phyloP scores from a whole-genome alignment of 306 rosid species.

The Crotalaria pallida region DNA sequence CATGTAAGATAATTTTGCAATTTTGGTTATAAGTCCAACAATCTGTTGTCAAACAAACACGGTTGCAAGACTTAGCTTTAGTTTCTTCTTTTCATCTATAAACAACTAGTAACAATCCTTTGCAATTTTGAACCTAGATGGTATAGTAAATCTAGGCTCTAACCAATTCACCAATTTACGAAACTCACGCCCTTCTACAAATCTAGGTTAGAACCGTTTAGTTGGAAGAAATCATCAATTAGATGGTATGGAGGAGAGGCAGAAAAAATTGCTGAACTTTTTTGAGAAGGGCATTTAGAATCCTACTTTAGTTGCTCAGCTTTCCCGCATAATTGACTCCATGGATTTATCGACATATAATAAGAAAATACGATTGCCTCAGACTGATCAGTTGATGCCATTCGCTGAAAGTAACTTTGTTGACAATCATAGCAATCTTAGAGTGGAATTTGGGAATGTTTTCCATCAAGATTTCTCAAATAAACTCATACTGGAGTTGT shows the following conservation, averaged over 20 bases:
- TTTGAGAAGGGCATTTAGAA: constrained; percentile 66
- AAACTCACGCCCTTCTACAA: too few species aligned
- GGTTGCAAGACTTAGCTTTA: too few species aligned
- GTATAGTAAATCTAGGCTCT: too few species aligned
- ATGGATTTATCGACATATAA: constrained; percentile 72
- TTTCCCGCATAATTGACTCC: constrained; percentile 65
- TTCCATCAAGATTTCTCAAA: constrained; percentile 77
- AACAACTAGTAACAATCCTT: too few species aligned
- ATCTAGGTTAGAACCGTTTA: too few species aligned
- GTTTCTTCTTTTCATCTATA: too few species aligned
- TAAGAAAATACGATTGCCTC: constrained; percentile 88
- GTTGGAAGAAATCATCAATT: constrained; percentile 53
- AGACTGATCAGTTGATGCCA: constrained; percentile 44
- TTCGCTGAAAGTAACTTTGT: constrained; percentile 47
- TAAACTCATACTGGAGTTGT: constrained; percentile 75
- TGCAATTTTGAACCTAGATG: too few species aligned
- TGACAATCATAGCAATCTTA: constrained; percentile 61
- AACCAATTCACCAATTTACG: too few species aligned
- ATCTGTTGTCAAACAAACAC: too few species aligned
- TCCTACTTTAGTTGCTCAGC: constrained; percentile 59
- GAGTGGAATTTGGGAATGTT: constrained; percentile 61
- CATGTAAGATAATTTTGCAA: too few species aligned
- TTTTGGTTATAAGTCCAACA: too few species aligned
- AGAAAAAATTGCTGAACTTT: constrained; percentile 44
- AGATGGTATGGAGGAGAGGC: constrained; percentile 64